phyloP scores from a whole-genome alignment of 2,329 filamentous ascomycete species.

The Meredithiella fracta region DNA sequence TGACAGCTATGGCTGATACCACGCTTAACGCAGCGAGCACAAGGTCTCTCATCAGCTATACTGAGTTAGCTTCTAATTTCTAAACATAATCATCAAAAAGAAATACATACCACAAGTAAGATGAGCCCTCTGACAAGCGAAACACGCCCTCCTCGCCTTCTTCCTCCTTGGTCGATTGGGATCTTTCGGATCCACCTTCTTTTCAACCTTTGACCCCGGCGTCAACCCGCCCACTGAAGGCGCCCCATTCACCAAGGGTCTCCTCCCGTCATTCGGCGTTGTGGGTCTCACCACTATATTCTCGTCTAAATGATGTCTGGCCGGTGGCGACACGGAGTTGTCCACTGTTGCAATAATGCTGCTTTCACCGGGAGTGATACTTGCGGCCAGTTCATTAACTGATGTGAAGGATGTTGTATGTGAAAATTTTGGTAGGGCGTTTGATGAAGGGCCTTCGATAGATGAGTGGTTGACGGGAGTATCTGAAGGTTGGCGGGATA shows the following conservation, averaged over 20 bases:
- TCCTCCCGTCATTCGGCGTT: background rate
- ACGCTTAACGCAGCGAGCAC: slow-evolving; percentile 83
- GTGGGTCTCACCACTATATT: background rate
- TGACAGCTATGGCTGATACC: slow-evolving; percentile 82
- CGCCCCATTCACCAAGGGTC: background rate
- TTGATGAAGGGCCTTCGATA: background rate
- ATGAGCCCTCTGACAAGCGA: slow-evolving; percentile 92
- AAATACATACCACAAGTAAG: slow-evolving; percentile 77
- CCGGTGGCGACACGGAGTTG: background rate
- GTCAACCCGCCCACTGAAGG: slow-evolving; percentile 22
- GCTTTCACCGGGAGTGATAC: background rate
- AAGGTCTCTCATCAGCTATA: slow-evolving; percentile 84
- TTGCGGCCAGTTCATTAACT: background rate
- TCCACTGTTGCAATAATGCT: background rate
- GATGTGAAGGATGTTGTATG: background rate
- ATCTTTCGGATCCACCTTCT: slow-evolving; percentile 72
- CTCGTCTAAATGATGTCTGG: background rate
- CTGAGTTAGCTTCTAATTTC: background rate
- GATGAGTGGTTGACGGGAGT: background rate
- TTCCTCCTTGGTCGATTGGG: slow-evolving; percentile 78
- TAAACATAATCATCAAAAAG: background rate
- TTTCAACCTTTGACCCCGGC: slow-evolving; percentile 36
- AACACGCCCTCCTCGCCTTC: slow-evolving; percentile 90
- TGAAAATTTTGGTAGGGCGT: background rate
- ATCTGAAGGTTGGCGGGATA: background rate